Percentiles rank a stretch among this genome's conserved stretches.
phyloP scores from a whole-genome alignment of 2,329 filamentous ascomycete genomes.

The Grosmannia clavigera region DNA sequence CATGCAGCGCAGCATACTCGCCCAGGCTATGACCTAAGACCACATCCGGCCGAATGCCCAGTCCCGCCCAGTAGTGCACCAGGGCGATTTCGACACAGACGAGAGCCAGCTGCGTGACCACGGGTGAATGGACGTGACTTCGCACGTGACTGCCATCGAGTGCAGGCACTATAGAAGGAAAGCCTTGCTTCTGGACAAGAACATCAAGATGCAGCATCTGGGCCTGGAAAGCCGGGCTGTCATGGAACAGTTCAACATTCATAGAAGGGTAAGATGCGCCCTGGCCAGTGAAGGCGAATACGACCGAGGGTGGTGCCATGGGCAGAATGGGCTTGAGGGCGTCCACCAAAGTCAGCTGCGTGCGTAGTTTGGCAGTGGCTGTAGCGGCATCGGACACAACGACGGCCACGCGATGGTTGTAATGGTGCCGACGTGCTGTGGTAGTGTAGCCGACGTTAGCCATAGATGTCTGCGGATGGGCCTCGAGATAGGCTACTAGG shows the following conservation, averaged over 20 bases:
- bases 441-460: constrained; percentile 40
- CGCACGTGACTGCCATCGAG: not conserved
- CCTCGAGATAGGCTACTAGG: constrained; percentile 29
- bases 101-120: constrained; percentile 25
- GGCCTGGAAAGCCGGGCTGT: no score
- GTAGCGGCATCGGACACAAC: no score
- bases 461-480: constrained; percentile 23
- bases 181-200: not conserved
- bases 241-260: no score
- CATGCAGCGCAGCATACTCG: constrained; percentile 45
- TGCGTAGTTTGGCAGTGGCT: no score
- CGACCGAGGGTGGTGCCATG: not conserved
- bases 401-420: not conserved
- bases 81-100: constrained; percentile 29
- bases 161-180: not conserved
- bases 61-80: constrained; percentile 23
- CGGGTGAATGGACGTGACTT: constrained; percentile 2
- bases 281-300: not conserved
- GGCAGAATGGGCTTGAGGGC: not conserved
- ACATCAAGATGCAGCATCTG: not conserved
- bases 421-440: constrained; percentile 24
- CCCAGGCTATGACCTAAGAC: constrained; percentile 21
- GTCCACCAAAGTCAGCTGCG: not conserved
- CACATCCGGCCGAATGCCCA: constrained; percentile 28
- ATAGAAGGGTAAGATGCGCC: no score